A percentile compares a stretch with the other conserved stretches of the same genome.
phyloP scores from a whole-genome alignment of 495 filamentous ascomycete species.

The Rhizodiscina lignyota region DNA sequence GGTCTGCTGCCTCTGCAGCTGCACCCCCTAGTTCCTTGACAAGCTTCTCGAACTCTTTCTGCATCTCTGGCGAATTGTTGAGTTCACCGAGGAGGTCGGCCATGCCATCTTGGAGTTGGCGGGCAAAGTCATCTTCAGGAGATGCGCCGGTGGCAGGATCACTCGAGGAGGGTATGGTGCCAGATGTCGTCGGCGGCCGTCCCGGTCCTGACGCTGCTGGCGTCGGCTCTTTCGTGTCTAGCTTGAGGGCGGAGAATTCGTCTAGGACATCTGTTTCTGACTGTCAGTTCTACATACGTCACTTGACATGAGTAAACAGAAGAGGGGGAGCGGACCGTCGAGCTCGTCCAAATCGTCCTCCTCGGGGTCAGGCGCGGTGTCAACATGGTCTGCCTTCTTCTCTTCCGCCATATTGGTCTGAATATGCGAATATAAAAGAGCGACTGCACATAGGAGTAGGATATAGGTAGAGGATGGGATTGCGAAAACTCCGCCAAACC shows the following conservation, averaged over 20 bases:
- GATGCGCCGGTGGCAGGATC: conserved; percentile 7
- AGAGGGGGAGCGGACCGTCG: conserved; percentile 43
- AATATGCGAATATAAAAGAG: background rate
- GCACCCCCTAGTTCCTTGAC: conserved; percentile 57
- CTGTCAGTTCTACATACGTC: no score
- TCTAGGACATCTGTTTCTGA: conserved; percentile 72
- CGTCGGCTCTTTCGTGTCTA: conserved; percentile 28
- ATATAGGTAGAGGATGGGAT: background rate
- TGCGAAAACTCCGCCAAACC: no score
- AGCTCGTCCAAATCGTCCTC: conserved; percentile 85
- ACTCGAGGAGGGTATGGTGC: conserved; percentile 5
- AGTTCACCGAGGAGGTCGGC: conserved; percentile 59
- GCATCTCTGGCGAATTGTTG: conserved; percentile 53
- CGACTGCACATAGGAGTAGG: background rate
- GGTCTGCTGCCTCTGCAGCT: conserved; percentile 5
- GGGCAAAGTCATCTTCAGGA: conserved; percentile 61
- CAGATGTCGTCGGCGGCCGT: conserved; percentile 18
- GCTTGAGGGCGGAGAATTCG: conserved; percentile 51
- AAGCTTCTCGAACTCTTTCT: conserved; percentile 72
- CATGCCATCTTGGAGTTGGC: conserved; percentile 77
- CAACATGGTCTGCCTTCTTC: conserved; percentile 9
- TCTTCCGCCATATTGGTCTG: background rate
- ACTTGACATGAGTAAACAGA: background rate
- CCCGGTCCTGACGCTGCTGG: conserved; percentile 9
- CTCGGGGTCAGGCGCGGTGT: conserved; percentile 54